Base-by-base conservation (phyloP, 345 rosid species). In the Rhodamnia rubescens region DNA sequence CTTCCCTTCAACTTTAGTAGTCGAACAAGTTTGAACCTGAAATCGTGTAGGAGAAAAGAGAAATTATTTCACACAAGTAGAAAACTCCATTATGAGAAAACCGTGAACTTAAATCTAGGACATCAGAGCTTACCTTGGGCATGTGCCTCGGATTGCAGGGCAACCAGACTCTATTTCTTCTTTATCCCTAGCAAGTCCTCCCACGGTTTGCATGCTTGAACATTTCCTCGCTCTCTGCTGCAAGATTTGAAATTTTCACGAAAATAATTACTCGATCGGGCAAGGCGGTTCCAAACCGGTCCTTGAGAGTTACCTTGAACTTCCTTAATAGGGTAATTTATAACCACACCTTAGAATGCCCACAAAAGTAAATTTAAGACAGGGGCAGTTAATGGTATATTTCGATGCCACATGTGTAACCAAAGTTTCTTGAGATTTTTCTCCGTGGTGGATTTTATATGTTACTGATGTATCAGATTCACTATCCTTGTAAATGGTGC, bases 291-390 rank as follows among this genome's bases (percentile, higher is more conserved):
- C 6, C 1, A 11, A 64, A 64, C 32, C 0, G 0, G 11, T 64
- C 75, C 42, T 64, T 64, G 11, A 29, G 75, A 64, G 75, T 32
- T 64, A 29, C 75, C 42, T 29, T 64, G 75, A 29, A 64, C 4
- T 16, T 64, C 11, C 22, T 15, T 29, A 16, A 64, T 29, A 29
- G 75, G 42, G 42, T 7, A 64, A 7, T 29, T 64, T 64, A 29
- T 64, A 64, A 36, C 42, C 42, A 0, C 7, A 64, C 21, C 75
- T 90, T 22, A 18, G 86, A 88, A 90, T 89, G 90, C 32, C 88
- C 53, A 81, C 92, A 91, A 36, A 89, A 87, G 89, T 91, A 84
- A 59, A 90, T 92, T 49, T 90, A 89, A 85, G 74, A 86, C 75
- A 2, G 0, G 75, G 75, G 22, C 11, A 61, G 22, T 61, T 61